phyloP scores from a whole-genome alignment of 345 rosid genomes.

The Punica granatum region DNA sequence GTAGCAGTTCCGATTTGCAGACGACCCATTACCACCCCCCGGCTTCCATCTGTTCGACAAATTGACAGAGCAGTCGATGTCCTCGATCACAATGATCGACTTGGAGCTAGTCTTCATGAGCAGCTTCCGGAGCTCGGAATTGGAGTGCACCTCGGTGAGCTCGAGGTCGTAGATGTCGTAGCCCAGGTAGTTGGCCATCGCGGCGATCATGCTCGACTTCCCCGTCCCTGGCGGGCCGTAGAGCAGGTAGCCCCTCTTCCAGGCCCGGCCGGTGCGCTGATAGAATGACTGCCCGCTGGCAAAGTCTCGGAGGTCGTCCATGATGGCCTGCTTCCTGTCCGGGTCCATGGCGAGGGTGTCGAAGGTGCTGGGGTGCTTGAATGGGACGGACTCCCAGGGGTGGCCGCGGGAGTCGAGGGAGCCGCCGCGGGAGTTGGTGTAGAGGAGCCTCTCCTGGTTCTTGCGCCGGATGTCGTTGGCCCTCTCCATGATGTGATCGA shows the following conservation, averaged over 20 bases:
- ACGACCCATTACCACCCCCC: not conserved
- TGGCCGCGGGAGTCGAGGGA: constrained; percentile 82
- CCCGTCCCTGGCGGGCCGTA: constrained; percentile 98
- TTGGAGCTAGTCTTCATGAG: constrained; percentile 89
- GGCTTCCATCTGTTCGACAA: constrained; percentile 54
- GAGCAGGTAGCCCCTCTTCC: constrained; percentile 87
- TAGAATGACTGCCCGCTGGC: constrained; percentile 58
- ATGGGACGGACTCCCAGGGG: constrained; percentile 97
- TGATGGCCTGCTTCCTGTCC: constrained; percentile 41
- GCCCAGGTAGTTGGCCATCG: constrained; percentile 86
- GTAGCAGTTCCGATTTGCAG: constrained; percentile 18
- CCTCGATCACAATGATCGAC: constrained; percentile 87
- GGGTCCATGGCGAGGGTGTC: constrained; percentile 92
- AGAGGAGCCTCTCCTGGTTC: constrained; percentile 65
- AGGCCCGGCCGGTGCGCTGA: constrained; percentile 86
- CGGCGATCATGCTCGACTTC: constrained; percentile 95
- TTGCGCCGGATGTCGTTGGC: constrained; percentile 69
- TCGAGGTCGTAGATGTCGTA: constrained; percentile 97
- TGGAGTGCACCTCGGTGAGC: constrained; percentile 81
- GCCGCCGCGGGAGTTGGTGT: constrained; percentile 84
- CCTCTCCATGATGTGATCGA: constrained; percentile 71
- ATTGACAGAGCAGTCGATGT: constrained; percentile 81
- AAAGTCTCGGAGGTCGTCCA: constrained; percentile 68
- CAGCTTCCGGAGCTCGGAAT: constrained; percentile 76
- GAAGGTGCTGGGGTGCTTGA: constrained; percentile 92